Base-by-base conservation (phyloP, 2,329 filamentous ascomycete species). In the Akanthomyces dipterigenus region DNA sequence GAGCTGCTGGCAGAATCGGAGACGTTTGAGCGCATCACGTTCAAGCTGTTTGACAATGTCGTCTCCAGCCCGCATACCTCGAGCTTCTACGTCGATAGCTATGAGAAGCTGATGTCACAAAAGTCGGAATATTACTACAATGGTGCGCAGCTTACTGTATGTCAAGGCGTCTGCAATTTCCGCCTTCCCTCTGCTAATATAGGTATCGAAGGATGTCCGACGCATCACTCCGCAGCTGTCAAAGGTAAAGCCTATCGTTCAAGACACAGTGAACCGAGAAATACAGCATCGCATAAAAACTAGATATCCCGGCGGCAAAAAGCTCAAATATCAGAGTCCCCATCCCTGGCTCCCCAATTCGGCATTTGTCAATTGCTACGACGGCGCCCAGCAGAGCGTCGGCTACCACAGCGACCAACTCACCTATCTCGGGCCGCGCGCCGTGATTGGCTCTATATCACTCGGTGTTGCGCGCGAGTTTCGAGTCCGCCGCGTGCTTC, bases 381-480 rank as follows among this genome's bases (percentile, higher is more conserved):
- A 88, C 67, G 93, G 93, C 0, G 88, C 86, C 0, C 80, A 86
- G 12, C 86, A 98, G 75, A 91, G 82, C 63, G 93, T 98, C 0
- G 95, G 95, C 36, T 98, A 91, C 75, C 95, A 99, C 74, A 87
- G 89, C 40, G 95, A 99, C 71, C 90, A 96, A 68, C 80, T 97
- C 18, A 97, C 93, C 0, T 98, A 98, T 70, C 82, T 98, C 1
- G 95, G 95, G 0, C 95, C 95, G 0, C 86, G 89, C 8, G 85
- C 93, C 7, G 82, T 96, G 24, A 98, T 98, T 62, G 95, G 93
- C 0, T 96, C 91, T 53, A 77, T 99, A 6, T 96, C 91, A 42
- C 80, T 99, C 0, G 95, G 95, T 1, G 95, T 98, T 0, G 87
- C 91, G n/a, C 83, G 95, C 11, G 92, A 97, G 72, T 98, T 99